Evolutionary conservation across 2,329 filamentous ascomycete species (phyloP).

Genomic region (Neonectria ditissima): DNA sequence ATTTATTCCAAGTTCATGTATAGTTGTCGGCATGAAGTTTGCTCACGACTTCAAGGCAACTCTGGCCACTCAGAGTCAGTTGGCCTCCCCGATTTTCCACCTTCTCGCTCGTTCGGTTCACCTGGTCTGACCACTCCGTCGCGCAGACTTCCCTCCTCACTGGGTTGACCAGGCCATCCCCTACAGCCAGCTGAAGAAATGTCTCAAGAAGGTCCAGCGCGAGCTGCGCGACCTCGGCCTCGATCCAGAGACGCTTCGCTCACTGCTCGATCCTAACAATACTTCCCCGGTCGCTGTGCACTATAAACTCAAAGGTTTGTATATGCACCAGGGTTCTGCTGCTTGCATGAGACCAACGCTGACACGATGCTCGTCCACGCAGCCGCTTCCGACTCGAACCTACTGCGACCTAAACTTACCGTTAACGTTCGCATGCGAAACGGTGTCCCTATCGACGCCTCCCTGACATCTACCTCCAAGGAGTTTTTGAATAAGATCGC

Average conservation of each 20-base stretch:
- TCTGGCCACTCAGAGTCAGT: conserved; percentile 70
- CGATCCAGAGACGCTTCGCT: conserved; percentile 75
- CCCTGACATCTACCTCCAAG: conserved; percentile 73
- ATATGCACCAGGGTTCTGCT: conserved; percentile 23
- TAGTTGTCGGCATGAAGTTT: conserved; percentile 79
- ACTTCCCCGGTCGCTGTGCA: conserved; percentile 61
- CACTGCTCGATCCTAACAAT: conserved; percentile 67
- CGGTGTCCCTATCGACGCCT: conserved; percentile 76
- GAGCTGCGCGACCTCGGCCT: conserved; percentile 80
- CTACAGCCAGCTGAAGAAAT: conserved; percentile 88
- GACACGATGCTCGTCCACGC: conserved; percentile 5
- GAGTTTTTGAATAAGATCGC: conserved; percentile 72
- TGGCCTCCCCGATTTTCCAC: background rate
- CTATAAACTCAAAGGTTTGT: conserved; percentile 67
- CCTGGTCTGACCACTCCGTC: conserved; percentile 1
- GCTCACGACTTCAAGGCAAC: conserved; percentile 80
- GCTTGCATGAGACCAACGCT: background rate
- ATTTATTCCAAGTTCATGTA: conserved; percentile 1
- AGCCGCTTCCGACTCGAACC: conserved; percentile 55
- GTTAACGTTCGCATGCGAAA: conserved; percentile 76
- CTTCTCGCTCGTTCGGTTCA: background rate
- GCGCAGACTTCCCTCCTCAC: conserved; percentile 75
- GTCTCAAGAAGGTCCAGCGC: conserved; percentile 81
- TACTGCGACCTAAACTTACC: conserved; percentile 75
- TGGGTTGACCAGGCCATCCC: conserved; percentile 82